phyloP scores from a whole-genome alignment of 108 stramenopile species.

The Nitzschia sp. region DNA sequence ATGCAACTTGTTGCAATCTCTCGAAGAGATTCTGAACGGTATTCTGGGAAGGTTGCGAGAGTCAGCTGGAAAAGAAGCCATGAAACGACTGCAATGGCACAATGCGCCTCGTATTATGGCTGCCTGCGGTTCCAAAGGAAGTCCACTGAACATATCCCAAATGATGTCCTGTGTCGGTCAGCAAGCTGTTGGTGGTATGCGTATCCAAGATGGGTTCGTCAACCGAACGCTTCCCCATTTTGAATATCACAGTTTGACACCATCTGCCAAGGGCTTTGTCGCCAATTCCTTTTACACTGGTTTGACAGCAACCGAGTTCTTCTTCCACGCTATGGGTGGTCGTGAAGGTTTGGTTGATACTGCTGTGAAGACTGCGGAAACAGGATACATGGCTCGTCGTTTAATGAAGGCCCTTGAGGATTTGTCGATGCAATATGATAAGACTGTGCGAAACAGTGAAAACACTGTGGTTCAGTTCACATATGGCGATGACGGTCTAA shows the following conservation, averaged over 20 bases:
- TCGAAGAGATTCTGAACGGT: constrained; percentile 95
- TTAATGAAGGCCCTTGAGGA: constrained; percentile 98
- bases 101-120: constrained; percentile 96
- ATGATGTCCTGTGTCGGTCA: constrained; percentile 99
- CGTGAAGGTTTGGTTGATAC: constrained; percentile 99
- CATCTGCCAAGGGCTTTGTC: constrained; percentile 97
- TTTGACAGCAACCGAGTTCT: constrained; percentile 98
- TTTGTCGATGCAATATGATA: constrained; percentile 93
- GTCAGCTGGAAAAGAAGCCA: constrained; percentile 91
- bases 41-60: constrained; percentile 93
- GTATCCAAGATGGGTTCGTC: constrained; percentile 98
- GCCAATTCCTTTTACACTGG: constrained; percentile 96
- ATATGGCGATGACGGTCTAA: constrained; percentile 97
- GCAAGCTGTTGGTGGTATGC: constrained; percentile 96
- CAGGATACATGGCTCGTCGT: constrained; percentile 99
- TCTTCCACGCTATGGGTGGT: constrained; percentile 99
- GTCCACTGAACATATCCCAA: constrained; percentile 97
- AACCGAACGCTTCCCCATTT: constrained; percentile 93
- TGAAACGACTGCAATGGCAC: constrained; percentile 86
- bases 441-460: constrained; percentile 94
- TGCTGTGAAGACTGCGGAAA: constrained; percentile 99
- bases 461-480: constrained; percentile 95
- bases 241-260: constrained; percentile 79
- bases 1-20: constrained; percentile 91
- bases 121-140: constrained; percentile 98